phyloP scores from a whole-genome alignment of 495 filamentous ascomycete genomes.

The Gamarada debralockiae region DNA sequence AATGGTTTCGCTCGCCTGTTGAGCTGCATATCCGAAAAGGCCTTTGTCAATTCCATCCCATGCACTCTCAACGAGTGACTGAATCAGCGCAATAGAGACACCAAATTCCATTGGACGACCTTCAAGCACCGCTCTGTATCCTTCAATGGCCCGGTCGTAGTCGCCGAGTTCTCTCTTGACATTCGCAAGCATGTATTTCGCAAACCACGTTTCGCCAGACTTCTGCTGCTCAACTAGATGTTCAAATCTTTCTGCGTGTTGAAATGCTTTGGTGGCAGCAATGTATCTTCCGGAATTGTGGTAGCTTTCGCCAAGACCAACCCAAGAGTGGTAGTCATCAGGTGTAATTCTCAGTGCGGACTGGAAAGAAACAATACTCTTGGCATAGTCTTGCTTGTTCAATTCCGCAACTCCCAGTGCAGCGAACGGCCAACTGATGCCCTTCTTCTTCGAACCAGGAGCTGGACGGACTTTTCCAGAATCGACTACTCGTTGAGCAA shows the following conservation, averaged over 20 bases:
- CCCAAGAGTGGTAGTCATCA: constrained; percentile 88
- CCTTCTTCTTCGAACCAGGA: constrained; percentile 86
- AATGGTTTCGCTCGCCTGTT: constrained; percentile 60
- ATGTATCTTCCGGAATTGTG: constrained; percentile 90
- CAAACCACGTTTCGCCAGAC: constrained; percentile 75
- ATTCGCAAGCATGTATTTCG: constrained; percentile 95
- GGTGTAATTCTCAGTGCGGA: constrained; percentile 81
- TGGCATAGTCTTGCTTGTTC: constrained; percentile 86
- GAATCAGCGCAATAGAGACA: constrained; percentile 79
- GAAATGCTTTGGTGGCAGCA: constrained; percentile 86
- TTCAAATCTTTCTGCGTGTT: constrained; percentile 71
- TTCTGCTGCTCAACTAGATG: constrained; percentile 42
- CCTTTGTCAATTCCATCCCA: constrained; percentile 74
- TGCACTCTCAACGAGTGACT: constrained; percentile 78
- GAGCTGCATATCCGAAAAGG: constrained; percentile 73
- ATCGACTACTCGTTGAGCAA: constrained; percentile 87
- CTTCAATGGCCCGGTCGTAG: constrained; percentile 73
- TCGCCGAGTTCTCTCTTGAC: constrained; percentile 87
- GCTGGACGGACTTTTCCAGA: constrained; percentile 85
- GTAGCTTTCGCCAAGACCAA: constrained; percentile 94
- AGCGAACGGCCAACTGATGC: constrained; percentile 94
- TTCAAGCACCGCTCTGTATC: constrained; percentile 68
- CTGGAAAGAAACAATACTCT: constrained; percentile 88
- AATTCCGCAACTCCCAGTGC: constrained; percentile 94
- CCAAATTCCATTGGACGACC: constrained; percentile 72